Conservation (phyloP, 139 green algal genomes). For the Dunaliella primolecta region DNA sequence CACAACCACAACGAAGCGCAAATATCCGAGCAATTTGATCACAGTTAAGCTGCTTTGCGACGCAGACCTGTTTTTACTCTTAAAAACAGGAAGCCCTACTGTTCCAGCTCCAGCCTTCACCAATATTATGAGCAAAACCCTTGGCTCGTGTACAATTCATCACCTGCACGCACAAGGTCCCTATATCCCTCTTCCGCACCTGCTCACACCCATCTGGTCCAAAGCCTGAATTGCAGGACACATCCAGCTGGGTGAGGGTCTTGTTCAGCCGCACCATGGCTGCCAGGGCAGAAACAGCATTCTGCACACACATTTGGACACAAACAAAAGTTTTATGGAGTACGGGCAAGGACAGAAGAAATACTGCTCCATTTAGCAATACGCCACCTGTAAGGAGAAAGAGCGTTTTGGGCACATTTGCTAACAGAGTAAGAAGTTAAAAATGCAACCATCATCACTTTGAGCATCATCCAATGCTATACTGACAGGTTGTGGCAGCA, state of each 20-base stretch:
- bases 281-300: constrained; percentile 35
- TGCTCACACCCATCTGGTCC: constrained; percentile 24
- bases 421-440: too few relatives aligned
- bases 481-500: neutral
- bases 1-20: neutral
- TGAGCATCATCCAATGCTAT: neutral
- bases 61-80: neutral
- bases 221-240: constrained; percentile 53
- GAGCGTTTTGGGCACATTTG: too few relatives aligned
- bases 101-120: too few relatives aligned
- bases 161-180: neutral
- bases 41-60: neutral
- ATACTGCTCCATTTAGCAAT: neutral
- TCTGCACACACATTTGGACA: neutral
- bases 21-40: neutral
- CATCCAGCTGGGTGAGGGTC: constrained; percentile 52
- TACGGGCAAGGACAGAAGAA: neutral
- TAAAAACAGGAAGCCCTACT: too few relatives aligned
- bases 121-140: too few relatives aligned
- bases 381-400: too few relatives aligned
- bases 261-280: constrained; percentile 47
- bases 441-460: too few relatives aligned
- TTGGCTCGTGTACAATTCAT: neutral
- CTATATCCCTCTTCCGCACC: neutral
- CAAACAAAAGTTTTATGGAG: neutral